Evolutionary conservation across 176 grass and related monocot species (phyloP), one percentile per base, ranked within the genome.

Genomic region (Themeda triandra): DNA sequence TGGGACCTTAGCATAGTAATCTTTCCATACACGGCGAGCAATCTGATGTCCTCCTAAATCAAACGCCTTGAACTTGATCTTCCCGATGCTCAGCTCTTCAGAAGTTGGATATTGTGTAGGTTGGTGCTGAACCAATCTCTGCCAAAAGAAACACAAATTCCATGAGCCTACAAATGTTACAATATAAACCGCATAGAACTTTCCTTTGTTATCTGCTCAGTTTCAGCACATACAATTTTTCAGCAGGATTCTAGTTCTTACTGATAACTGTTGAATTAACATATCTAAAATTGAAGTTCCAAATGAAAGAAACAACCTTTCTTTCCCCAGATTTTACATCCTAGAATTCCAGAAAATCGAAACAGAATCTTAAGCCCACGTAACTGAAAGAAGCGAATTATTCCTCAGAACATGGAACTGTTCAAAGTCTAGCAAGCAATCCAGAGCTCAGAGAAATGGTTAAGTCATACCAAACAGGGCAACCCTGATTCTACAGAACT

Each of bases 21-120:
- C 94, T 87, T 97, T 97, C 94, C 94, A 97, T 42, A 97, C 94
- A 82, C 94, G 94, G 5, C 94, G 94, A 14, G 94, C 94, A 70
- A 97, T 97, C 80, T 97, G 94, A 93, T 97, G 94, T 14, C 94
- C 94, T 77, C 94, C 94, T 68, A 97, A 83, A 90, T 97, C 94
- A 73, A 97, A 97, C 10, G 91, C 94, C 84, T 97, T 97, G 79
- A 97, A 97, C 81, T 97, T 97, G 49, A 97, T 97, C 69, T 91
- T 97, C 35, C 91, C 94, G 1, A 97, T 92, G 72, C 87, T 93
- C 68, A 97, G 75, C 74, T 97, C 94, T 77, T 97, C 94, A 62
- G 94, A 97, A 36, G 94, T 97, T 5, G 94, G 94, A 72, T 93
- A 92, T 41, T 97, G 94, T 1, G 94, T 97, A 76, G 94, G 94